phyloP scores from a whole-genome alignment of 768 basidiomycete species.

The Suillus subalutaceus region DNA sequence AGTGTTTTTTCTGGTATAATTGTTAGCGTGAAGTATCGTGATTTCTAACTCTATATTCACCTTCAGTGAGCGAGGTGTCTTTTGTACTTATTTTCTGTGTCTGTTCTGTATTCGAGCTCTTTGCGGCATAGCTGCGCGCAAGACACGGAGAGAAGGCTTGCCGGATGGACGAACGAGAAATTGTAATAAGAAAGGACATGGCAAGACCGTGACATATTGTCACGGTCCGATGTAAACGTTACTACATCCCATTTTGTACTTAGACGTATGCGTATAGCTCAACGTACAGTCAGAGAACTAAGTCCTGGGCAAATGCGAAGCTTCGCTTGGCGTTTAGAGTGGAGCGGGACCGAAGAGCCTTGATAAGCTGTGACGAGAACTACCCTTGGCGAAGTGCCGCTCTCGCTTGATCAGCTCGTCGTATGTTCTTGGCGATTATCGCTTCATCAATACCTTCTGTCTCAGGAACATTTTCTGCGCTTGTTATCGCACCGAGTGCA shows the following conservation, averaged over 20 bases:
- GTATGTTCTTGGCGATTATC: neutral
- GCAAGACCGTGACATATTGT: neutral
- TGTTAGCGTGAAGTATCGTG: neutral
- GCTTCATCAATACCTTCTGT: conserved; percentile 4
- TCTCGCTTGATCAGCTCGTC: conserved; percentile 9
- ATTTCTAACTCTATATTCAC: neutral
- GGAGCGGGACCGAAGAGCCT: neutral
- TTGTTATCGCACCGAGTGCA: conserved; percentile 7
- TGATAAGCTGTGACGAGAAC: neutral
- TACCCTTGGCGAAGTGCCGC: conserved; percentile 4
- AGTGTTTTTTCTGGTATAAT: conserved; percentile 28
- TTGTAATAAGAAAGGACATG: conserved; percentile 24
- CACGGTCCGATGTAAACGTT: neutral
- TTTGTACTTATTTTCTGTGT: conserved; percentile 9
- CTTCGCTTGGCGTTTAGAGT: neutral
- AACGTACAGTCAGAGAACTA: neutral
- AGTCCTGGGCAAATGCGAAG: neutral
- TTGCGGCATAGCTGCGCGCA: conserved; percentile 20
- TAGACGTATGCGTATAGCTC: too few relatives aligned
- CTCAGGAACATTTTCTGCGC: conserved; percentile 3
- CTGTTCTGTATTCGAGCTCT: conserved; percentile 10
- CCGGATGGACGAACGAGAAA: conserved; percentile 19
- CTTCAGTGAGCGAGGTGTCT: conserved; percentile 19
- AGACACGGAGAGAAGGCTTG: conserved; percentile 13
- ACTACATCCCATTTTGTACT: too few relatives aligned